Evolutionary conservation across 2,329 filamentous ascomycete species (phyloP).

Genomic region (Fusarium pseudocircinatum): DNA sequence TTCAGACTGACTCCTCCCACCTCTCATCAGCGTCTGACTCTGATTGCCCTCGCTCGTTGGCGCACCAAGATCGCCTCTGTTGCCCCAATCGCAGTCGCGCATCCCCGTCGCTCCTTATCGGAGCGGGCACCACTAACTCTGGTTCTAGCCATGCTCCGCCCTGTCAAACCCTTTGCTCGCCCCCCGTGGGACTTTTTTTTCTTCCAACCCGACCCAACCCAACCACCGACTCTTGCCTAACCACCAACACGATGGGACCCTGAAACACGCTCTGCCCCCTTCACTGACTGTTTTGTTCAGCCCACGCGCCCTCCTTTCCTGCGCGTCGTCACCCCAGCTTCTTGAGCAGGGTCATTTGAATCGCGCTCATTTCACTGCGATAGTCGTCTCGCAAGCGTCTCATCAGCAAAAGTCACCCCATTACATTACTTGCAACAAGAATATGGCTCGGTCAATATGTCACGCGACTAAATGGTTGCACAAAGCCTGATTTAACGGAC

Average conservation of each 20-base stretch:
- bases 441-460: slow-evolving; percentile 1
- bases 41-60: slow-evolving; percentile 19
- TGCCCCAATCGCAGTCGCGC: slow-evolving; percentile 30
- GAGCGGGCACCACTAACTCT: slow-evolving; percentile 34
- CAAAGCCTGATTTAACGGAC: slow-evolving; percentile 23
- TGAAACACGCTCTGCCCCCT: slow-evolving; percentile 44
- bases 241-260: slow-evolving; percentile 38
- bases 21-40: slow-evolving; percentile 18
- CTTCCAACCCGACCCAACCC: slow-evolving; percentile 18
- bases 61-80: slow-evolving; percentile 27
- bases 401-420: slow-evolving; percentile 26
- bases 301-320: slow-evolving; percentile 19
- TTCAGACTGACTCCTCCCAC: slow-evolving; percentile 21
- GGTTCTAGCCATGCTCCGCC: slow-evolving; percentile 35
- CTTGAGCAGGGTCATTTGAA: not conserved
- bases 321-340: slow-evolving; percentile 32
- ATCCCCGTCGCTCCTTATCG: slow-evolving; percentile 27
- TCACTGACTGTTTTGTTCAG: slow-evolving; percentile 33
- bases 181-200: slow-evolving; percentile 37
- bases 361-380: slow-evolving; percentile 2
- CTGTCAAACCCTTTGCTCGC: slow-evolving; percentile 41
- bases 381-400: slow-evolving; percentile 37
- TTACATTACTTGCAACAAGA: not conserved
- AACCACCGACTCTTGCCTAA: slow-evolving; percentile 34
- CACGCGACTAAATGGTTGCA: not conserved